Conservation (phyloP, 1,284 basidiomycete species). For the Marasmius tenuissimus region DNA sequence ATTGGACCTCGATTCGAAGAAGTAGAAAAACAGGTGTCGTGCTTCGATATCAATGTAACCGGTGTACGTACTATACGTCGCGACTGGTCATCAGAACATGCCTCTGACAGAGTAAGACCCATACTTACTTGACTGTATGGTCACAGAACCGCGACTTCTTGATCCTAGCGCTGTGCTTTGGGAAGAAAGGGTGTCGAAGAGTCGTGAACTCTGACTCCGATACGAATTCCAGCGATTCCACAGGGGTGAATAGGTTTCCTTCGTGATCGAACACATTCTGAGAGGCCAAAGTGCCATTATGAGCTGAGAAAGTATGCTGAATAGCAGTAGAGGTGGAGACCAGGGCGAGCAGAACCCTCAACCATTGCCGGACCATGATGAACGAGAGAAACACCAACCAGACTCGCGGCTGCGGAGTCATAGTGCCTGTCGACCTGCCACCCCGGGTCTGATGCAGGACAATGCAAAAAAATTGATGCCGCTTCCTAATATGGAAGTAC, state of each 20-base stretch:
- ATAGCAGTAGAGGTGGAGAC: too few species aligned
- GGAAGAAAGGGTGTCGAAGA: slow-evolving; percentile 52
- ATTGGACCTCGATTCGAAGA: slow-evolving; percentile 73
- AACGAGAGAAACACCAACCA: too few species aligned
- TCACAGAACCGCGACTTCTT: slow-evolving; percentile 55
- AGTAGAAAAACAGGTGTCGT: slow-evolving; percentile 82
- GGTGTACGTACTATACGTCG: slow-evolving; percentile 23
- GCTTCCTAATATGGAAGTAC: too few species aligned
- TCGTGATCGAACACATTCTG: slow-evolving; percentile 23
- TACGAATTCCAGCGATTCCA: slow-evolving; percentile 40
- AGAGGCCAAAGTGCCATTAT: not conserved
- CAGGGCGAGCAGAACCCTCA: too few species aligned
- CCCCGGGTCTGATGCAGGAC: too few species aligned
- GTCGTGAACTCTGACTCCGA: slow-evolving; percentile 45
- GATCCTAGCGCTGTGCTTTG: slow-evolving; percentile 52
- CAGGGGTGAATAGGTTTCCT: slow-evolving; percentile 38
- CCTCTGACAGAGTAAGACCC: not conserved
- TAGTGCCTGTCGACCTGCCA: too few species aligned
- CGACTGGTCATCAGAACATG: not conserved
- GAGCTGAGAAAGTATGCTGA: too few species aligned
- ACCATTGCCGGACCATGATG: too few species aligned
- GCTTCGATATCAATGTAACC: slow-evolving; percentile 72
- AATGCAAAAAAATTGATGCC: too few species aligned
- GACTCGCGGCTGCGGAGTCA: too few species aligned
- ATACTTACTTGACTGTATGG: slow-evolving; percentile 45